Conservation (phyloP, 2,329 filamentous ascomycete species). For the Penicillium sp. region DNA sequence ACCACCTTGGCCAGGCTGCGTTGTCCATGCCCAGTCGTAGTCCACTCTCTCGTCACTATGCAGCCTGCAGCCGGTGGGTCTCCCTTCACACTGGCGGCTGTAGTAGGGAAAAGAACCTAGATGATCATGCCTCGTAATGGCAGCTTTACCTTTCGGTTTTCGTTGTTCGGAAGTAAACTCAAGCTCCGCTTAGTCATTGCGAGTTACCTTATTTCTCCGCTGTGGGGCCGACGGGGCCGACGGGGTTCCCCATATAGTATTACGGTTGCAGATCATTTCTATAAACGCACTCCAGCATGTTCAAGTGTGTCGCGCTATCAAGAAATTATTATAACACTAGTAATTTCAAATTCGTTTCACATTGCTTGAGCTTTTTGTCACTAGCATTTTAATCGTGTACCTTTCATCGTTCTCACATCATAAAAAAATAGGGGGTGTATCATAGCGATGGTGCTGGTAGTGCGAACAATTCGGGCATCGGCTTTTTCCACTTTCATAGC, state of each 20-base stretch:
- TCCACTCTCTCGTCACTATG: background rate
- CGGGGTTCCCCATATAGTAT: background rate
- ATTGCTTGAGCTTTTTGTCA: no score
- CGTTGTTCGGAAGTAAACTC: background rate
- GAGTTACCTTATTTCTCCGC: background rate
- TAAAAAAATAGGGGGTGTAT: no score
- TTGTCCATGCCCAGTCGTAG: background rate
- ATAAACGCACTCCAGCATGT: background rate
- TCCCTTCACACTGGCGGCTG: background rate
- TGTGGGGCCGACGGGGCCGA: background rate
- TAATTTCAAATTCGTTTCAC: no score
- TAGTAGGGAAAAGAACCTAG: background rate
- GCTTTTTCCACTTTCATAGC: conserved; percentile 4
- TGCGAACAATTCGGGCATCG: background rate
- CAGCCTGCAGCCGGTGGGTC: background rate
- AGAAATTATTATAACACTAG: background rate
- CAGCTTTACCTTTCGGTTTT: background rate
- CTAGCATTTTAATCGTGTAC: no score
- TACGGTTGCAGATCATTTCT: background rate
- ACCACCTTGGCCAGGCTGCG: background rate
- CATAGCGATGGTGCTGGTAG: no score
- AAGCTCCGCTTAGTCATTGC: background rate
- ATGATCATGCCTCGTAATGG: background rate
- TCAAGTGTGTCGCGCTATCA: background rate
- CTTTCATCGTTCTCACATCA: no score